phyloP scores from a whole-genome alignment of 192 early-diverging fungal genomes.

The Dimargaris xerosporica region DNA sequence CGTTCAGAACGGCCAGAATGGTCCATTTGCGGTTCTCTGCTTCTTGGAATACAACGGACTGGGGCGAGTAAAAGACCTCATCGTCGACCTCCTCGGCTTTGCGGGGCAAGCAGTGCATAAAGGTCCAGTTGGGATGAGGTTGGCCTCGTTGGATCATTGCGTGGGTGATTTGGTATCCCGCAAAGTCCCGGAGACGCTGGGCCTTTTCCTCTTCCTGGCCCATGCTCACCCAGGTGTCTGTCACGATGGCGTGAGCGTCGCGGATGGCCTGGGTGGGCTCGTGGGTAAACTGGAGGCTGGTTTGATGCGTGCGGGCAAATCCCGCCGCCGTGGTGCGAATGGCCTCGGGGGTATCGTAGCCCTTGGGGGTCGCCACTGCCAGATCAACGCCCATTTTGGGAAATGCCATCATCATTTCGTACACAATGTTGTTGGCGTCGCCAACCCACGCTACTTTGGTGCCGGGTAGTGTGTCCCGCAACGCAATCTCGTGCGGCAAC shows the following conservation, averaged over 20 bases:
- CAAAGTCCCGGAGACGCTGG: constrained; percentile 63
- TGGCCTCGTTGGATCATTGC: constrained; percentile 62
- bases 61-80: constrained; percentile 81
- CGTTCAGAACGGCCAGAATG: constrained; percentile 69
- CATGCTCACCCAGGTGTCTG: constrained; percentile 99
- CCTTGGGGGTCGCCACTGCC: constrained; percentile 67
- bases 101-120: constrained; percentile 96
- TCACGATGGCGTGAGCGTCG: constrained; percentile 79
- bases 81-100: constrained; percentile 96
- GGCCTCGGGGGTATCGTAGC: constrained; percentile 57
- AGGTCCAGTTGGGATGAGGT: constrained; percentile 81
- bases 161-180: constrained; percentile 76
- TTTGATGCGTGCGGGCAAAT: constrained; percentile 38
- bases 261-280: constrained; percentile 65
- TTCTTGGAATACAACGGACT: constrained; percentile 90
- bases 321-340: constrained; percentile 49
- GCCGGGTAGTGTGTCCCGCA: constrained; percentile 35
- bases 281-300: constrained; percentile 34
- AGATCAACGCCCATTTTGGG: constrained; percentile 78
- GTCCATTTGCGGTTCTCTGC: constrained; percentile 99
- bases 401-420: constrained; percentile 75
- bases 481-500: constrained; percentile 44
- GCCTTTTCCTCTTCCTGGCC: constrained; percentile 89
- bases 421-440: constrained; percentile 94
- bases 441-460: constrained; percentile 95